Conservation (phyloP, 805 yeast species). For the Ogataea nitratoaversa region DNA sequence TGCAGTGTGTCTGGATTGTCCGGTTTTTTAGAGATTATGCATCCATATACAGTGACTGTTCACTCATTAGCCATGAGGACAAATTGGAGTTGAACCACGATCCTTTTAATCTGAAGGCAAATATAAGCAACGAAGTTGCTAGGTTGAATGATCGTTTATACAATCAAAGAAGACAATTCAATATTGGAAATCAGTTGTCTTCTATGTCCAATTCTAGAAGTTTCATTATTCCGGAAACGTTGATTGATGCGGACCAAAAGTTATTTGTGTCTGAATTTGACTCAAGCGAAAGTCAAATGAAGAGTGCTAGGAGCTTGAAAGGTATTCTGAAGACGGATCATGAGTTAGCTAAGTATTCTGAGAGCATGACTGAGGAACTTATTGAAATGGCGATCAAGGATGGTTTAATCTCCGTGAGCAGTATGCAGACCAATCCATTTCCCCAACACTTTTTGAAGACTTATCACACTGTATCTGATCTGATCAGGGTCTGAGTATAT, state of each 20-base stretch:
- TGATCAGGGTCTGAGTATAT: not conserved
- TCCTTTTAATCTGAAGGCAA: conserved; percentile 10
- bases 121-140: conserved; percentile 6
- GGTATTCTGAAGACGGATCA: conserved; percentile 17
- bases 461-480: conserved; percentile 16
- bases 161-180: conserved; percentile 14
- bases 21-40: conserved; percentile 31
- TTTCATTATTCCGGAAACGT: conserved; percentile 16
- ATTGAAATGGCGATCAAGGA: conserved; percentile 15
- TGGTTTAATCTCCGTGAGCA: conserved; percentile 2
- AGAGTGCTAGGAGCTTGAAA: conserved; percentile 1
- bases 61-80: conserved; percentile 16
- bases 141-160: conserved; percentile 11
- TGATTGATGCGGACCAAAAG: conserved; percentile 6
- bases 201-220: conserved; percentile 9
- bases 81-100: conserved; percentile 9
- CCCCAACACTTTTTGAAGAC: conserved; percentile 12
- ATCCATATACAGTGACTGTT: conserved; percentile 15
- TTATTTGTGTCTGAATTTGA: conserved; percentile 6
- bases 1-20: conserved; percentile 41
- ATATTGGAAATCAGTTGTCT: conserved; percentile 7
- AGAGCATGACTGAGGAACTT: conserved; percentile 15
- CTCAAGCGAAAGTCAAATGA: not conserved
- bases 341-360: conserved; percentile 10
- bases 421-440: conserved; percentile 1